These are phyloP conservation scores for Micractinium sp. DNA, from an alignment of 139 green algal genomes.

Conservation along the genomic window DNA sequence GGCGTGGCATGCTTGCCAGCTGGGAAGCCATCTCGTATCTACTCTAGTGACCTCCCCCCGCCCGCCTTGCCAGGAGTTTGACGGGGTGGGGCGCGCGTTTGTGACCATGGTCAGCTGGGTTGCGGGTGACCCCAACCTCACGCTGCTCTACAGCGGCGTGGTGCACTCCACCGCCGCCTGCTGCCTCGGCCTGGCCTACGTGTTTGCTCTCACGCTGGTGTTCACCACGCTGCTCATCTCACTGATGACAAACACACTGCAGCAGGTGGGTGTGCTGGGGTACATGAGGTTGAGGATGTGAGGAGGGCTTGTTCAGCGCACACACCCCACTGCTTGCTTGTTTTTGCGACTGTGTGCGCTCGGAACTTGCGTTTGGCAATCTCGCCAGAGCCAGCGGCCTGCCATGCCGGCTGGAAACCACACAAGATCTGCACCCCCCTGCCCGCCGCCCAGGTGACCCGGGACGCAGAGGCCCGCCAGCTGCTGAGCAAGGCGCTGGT, in stretches of 20 bases:
- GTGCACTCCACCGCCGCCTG: conserved; percentile 13
- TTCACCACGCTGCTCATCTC: conserved; percentile 36
- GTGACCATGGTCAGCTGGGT: conserved; percentile 15
- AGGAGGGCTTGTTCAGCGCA: too few relatives aligned
- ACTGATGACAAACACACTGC: conserved; percentile 41
- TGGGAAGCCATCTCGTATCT: too few relatives aligned
- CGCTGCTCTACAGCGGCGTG: neutral
- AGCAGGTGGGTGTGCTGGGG: neutral
- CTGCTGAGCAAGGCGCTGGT: conserved; percentile 6
- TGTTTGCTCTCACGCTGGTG: conserved; percentile 20
- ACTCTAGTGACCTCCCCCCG: neutral
- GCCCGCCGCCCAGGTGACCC: conserved; percentile 5
- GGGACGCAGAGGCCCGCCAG: neutral
- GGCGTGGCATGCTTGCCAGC: neutral
- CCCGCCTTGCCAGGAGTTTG: conserved; percentile 22
- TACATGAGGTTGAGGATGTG: too few relatives aligned
- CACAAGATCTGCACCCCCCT: neutral
- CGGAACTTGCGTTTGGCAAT: too few relatives aligned
- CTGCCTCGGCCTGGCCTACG: conserved; percentile 13
- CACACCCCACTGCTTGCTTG: too few relatives aligned
- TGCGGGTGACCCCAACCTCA: conserved; percentile 27
- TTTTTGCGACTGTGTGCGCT: too few relatives aligned
- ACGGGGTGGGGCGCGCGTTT: neutral
- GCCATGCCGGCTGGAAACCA: neutral
- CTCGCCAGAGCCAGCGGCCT: neutral